These are phyloP conservation scores for Iodosphaeria phyllophila DNA, from an alignment of 2,329 filamentous ascomycete species.

Conservation along the genomic window DNA sequence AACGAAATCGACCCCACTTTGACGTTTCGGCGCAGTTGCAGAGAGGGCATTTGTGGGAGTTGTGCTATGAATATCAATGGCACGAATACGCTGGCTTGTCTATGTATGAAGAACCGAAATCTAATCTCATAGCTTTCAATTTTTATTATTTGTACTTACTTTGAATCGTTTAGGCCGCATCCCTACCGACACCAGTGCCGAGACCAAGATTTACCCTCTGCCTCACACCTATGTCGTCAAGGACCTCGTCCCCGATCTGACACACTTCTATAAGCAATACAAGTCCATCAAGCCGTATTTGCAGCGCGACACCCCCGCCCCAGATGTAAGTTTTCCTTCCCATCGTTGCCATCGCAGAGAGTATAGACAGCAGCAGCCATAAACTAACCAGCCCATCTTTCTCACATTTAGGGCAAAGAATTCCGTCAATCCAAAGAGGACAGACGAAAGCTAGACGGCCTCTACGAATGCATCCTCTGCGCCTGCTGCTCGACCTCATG, in stretches of 20 bases:
- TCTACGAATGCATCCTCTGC: conserved; percentile 98
- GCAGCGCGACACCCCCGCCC: conserved; percentile 68
- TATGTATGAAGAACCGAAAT: conserved; percentile 49
- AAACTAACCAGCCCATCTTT: too few relatives aligned
- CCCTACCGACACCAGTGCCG: conserved; percentile 59
- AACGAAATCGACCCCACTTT: conserved; percentile 95
- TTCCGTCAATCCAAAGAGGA: conserved; percentile 81
- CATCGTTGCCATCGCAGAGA: conserved; percentile 3
- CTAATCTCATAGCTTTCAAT: not conserved
- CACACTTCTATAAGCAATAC: conserved; percentile 99
- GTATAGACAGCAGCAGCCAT: not conserved
- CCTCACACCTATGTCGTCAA: conserved; percentile 99
- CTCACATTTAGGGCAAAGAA: conserved; percentile 57
- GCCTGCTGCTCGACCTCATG: conserved; percentile 98
- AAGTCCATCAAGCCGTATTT: conserved; percentile 99
- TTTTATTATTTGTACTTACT: not conserved
- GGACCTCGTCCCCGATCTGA: conserved; percentile 94
- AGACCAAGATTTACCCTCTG: conserved; percentile 91
- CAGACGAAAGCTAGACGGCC: conserved; percentile 88
- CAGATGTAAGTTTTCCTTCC: conserved; percentile 45
- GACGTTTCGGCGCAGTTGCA: conserved; percentile 87
- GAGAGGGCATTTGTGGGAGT: conserved; percentile 96
- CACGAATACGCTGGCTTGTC: conserved; percentile 89
- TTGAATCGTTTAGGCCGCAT: conserved; percentile 57
- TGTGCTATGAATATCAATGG: conserved; percentile 99